Evolutionary conservation across 73 alveolate species (phyloP), one percentile per base, ranked within the genome.

Genomic region (Tetrahymena thermophila): DNA sequence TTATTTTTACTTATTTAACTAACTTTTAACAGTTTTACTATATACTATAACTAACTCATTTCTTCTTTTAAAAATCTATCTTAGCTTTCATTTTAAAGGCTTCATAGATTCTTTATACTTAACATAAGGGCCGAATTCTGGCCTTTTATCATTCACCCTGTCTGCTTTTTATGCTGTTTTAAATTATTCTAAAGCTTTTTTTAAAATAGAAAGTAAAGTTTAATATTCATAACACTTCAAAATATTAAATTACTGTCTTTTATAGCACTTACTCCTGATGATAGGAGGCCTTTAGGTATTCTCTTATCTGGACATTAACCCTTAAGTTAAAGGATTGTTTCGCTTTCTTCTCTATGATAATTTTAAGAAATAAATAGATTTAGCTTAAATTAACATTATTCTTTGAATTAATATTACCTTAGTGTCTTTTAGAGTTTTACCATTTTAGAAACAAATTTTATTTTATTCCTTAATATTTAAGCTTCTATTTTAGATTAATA

Each of bases 221-320:
- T 8, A 57, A 19, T 10, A 19, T 14, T 56, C 25, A 13, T 10
- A 14, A 10, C 6, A 42, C 6, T 9, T 56, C 6, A 10, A 56
- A 10, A 19, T 56, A 10, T n/a, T 56, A 56, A 83, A 34, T 84
- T 94, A 94, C 96, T 43, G 34, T 94, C 96, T 43, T 84, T 85
- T 35, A 98, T 97, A n/a, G 99, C 99, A 56, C 95, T 96, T 55
- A 94, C 97, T 38, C 99, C 99, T 94, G 97, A 97, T 15, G 97
- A 97, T n/a, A 97, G 96, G 35, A 97, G 94, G 10, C 99, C 99
- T 94, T 94, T 95, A 15, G 99, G 99, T 31, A 97, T 96, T 95
- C 97, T 97, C 71, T 97, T 97, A 89, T 98, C 99, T 31, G 99
- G 98, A 94, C 99, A 97, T 84, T 97, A 96, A 15, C 99, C 99